Evolutionary conservation across 2,329 filamentous ascomycete genomes (phyloP), one percentile per base, ranked within the genome.

Genomic region (Calonectria hawksworthii): DNA sequence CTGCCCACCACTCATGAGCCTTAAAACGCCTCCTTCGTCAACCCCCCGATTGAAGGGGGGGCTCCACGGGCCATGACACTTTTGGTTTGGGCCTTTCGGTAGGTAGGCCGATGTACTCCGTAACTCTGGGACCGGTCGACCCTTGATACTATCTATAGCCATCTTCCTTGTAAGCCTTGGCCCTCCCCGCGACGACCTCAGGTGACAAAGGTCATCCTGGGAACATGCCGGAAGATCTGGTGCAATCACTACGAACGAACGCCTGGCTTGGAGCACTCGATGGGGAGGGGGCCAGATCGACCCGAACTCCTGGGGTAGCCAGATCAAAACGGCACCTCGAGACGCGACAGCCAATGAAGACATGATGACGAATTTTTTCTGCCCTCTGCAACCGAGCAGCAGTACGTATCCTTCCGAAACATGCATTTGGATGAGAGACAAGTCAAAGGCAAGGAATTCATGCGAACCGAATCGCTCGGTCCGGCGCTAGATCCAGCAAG

Each of bases 241-340:
- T 63, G 67, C 47, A 70, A 67, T 74, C 47, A 51, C 50, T n/a
- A n/a, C 50, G 18, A 70, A 74, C 72, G 72, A 74, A 74, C 72
- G 41, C 61, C 66, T 74, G 67, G 61, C 72, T 70, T 66, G 72
- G 67, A 44, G 52, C 52, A 5, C 59, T 51, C 41, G 50, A 36
- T 56, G 44, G 36, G 32, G 30, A 23, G 56, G 23, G 56, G 56
- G 34, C n/a, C n/a, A 41, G 72, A 74, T 70, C 72, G 67, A 74
- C 72, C 67, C 72, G 72, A 74, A 74, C 72, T 67, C 72, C 67
- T 74, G 72, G 72, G 72, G 72, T 74, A 74, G 61, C 30, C 63
- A 71, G 61, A 52, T 70, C 41, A 50, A 65, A 64, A 59, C 61
- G 32, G 61, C 59, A 51, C 71, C 14, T 66, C 38, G 38, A 73